Evolutionary conservation across 768 basidiomycete species (phyloP).

Genomic region (Rhodosporidiobolus sp.): DNA sequence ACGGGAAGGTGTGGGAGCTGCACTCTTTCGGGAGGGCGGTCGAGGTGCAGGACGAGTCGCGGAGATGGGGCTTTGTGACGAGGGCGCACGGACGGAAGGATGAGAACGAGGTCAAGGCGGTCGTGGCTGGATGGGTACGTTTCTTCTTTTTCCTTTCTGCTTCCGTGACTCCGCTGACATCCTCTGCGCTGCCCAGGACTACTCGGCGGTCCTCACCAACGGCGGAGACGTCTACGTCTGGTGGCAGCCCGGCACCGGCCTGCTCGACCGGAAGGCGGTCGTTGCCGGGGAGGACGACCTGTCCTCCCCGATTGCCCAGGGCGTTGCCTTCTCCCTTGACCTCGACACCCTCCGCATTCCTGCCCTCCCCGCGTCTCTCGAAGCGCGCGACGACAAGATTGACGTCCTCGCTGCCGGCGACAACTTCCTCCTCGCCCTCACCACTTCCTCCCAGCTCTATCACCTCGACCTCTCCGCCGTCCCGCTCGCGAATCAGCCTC

Average conservation of each 20-base stretch:
- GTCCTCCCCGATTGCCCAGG: background rate
- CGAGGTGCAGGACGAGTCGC: conserved; percentile 12
- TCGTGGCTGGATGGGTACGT: conserved; percentile 24
- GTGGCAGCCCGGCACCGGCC: conserved; percentile 52
- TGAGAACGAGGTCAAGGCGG: background rate
- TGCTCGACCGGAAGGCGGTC: background rate
- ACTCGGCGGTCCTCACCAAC: conserved; percentile 68
- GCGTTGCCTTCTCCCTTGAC: conserved; percentile 23
- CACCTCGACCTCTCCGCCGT: conserved; percentile 54
- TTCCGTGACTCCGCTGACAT: background rate
- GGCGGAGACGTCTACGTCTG: conserved; percentile 71
- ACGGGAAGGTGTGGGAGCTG: conserved; percentile 68
- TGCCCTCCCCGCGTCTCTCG: background rate
- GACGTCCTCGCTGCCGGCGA: conserved; percentile 79
- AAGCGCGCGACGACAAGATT: conserved; percentile 50
- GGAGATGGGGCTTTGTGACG: conserved; percentile 10
- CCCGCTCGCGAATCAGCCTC: conserved; percentile 43
- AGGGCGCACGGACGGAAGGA: background rate
- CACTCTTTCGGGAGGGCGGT: conserved; percentile 66
- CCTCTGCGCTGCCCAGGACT: conserved; percentile 55
- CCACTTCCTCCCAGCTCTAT: conserved; percentile 72
- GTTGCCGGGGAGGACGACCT: conserved; percentile 15
- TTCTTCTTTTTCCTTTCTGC: no score
- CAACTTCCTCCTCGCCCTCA: conserved; percentile 70
- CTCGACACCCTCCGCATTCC: conserved; percentile 35